Evolutionary conservation across 116 monocot genomes (phyloP), one percentile per base, ranked within the genome.

Genomic region (Posidonia oceanica): DNA sequence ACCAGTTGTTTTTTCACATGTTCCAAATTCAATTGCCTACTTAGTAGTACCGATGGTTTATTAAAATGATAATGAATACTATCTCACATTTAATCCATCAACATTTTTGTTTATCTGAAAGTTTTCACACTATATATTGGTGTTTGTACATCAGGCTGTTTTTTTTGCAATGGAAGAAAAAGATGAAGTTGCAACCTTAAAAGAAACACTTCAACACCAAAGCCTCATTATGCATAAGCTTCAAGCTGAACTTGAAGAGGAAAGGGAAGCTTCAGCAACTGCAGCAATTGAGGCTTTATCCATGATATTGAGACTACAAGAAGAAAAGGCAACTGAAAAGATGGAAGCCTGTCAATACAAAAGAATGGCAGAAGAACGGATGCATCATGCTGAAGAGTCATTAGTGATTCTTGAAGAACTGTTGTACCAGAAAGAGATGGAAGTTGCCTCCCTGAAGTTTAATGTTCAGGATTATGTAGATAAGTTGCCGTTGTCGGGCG

Each of bases 321-420:
- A 75, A 72, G 94, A 94, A 79, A 91, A 91, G 68, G 85, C 91
- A 42, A 70, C 75, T 22, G 88, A 90, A 75, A 90, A 86, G 70
- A 91, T 94, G 94, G 91, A 94, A 84, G 81, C 85, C 58, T 76
- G 76, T 36, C 94, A 94, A 58, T 94, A 91, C 79, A 94, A 79
- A 74, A 80, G 91, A 77, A 79, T 94, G 76, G 68, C 86, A 21
- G 94, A 94, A 63, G 94, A 91, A 67, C 88, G 72, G 72, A 78
- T 91, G 38, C 64, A 71, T n/a, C 82, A 91, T 69, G 78, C 70
- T 41, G 86, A 91, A 57, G 82, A 84, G 18, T 67, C 74, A 3
- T 23, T 94, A 37, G 72, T 63, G 14, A 48, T 80, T 40, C 72
- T 91, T 8, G 82, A 94, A 79, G 87, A 87, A 66, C 64, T 79